These are phyloP conservation scores for Microsporum canis DNA, from an alignment of 2,329 filamentous ascomycete species.

Conservation along the genomic window DNA sequence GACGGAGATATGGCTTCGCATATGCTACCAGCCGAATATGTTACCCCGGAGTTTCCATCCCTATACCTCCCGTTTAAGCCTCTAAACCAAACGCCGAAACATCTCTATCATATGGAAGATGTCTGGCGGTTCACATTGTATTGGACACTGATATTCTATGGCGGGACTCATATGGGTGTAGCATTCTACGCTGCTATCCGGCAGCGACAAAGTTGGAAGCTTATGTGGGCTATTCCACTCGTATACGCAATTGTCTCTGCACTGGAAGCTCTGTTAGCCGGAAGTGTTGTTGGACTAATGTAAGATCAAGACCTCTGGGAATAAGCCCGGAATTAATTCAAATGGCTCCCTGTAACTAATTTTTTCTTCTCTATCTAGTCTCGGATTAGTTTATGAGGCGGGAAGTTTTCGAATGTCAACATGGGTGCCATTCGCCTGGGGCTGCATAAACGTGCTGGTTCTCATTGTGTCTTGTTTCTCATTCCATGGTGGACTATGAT, in stretches of 20 bases:
- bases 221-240: constrained; percentile 60
- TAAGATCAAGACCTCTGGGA: constrained; percentile 35
- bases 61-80: constrained; percentile 60
- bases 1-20: not conserved
- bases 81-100: constrained; percentile 44
- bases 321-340: not conserved
- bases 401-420: constrained; percentile 87
- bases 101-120: constrained; percentile 63
- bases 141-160: constrained; percentile 76
- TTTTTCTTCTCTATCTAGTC: not conserved
- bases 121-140: constrained; percentile 79
- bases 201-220: constrained; percentile 43
- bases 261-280: constrained; percentile 65
- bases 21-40: constrained; percentile 42
- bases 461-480: constrained; percentile 81
- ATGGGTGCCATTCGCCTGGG: constrained; percentile 88
- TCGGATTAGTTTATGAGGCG: constrained; percentile 36
- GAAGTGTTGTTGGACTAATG: constrained; percentile 71
- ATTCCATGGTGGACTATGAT: constrained; percentile 75
- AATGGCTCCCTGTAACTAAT: not conserved
- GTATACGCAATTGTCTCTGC: constrained; percentile 61
- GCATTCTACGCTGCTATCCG: constrained; percentile 60
- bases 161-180: constrained; percentile 60
- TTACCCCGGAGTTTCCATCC: constrained; percentile 62
- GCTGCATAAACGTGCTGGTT: constrained; percentile 68